phyloP scores from a whole-genome alignment of 345 rosid genomes.

The Turnera subulata region DNA sequence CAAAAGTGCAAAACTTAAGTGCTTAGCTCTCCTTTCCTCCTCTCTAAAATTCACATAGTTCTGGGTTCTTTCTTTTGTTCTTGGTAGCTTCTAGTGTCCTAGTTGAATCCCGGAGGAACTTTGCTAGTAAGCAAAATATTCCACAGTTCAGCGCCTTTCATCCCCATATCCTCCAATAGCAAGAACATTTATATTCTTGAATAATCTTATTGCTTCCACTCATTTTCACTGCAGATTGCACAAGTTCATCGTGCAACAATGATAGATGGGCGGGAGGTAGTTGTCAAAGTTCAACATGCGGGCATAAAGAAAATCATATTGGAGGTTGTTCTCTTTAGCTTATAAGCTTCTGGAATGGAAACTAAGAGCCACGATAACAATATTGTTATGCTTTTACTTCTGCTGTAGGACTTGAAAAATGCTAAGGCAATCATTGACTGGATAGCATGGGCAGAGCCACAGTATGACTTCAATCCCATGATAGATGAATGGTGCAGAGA shows the following conservation, averaged over 20 bases:
- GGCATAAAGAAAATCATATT: slow-evolving; percentile 72
- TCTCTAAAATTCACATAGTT: no score
- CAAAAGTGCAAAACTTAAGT: no score
- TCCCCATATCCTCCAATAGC: background rate
- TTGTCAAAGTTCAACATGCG: slow-evolving; percentile 89
- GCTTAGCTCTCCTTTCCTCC: no score
- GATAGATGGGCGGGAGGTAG: slow-evolving; percentile 70
- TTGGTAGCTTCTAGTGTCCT: no score
- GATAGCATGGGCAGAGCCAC: slow-evolving; percentile 99
- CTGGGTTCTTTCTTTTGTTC: no score
- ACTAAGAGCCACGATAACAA: slow-evolving; percentile 15
- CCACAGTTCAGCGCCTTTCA: background rate
- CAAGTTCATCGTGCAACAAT: slow-evolving; percentile 96
- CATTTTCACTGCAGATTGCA: slow-evolving; percentile 62
- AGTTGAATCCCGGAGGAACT: no score
- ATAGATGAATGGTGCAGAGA: slow-evolving; percentile 99
- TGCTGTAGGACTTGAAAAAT: slow-evolving; percentile 77
- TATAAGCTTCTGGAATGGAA: slow-evolving; percentile 18
- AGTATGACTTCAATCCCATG: slow-evolving; percentile 82
- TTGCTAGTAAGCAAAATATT: no score
- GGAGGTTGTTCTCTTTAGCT: slow-evolving; percentile 56
- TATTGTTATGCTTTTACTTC: slow-evolving; percentile 14
- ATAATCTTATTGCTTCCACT: slow-evolving; percentile 4
- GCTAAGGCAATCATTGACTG: slow-evolving; percentile 89
- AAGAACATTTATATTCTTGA: background rate